Conservation (phyloP, 176 grass and related monocot genomes). For the Poa annua region DNA sequence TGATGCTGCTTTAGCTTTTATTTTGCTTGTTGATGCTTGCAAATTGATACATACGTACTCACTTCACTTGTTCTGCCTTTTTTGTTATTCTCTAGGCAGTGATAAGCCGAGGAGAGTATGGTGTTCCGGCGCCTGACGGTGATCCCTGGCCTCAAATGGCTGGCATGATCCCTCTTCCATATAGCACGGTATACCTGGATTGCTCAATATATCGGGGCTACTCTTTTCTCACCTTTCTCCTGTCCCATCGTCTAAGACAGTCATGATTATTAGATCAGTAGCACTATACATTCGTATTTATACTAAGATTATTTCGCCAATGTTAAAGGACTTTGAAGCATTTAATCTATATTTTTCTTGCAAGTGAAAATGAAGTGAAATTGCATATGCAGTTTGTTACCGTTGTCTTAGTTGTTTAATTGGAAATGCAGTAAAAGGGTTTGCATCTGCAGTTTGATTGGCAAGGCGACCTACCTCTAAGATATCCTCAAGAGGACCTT, state of each 20-base stretch:
- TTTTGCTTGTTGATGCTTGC: not conserved
- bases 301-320: not conserved
- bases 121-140: slow-evolving; percentile 45
- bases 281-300: not conserved
- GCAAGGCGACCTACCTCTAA: slow-evolving; percentile 78
- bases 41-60: not conserved
- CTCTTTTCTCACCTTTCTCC: not conserved
- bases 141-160: slow-evolving; percentile 91
- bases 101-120: slow-evolving; percentile 69
- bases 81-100: slow-evolving; percentile 61
- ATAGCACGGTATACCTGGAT: slow-evolving; percentile 45
- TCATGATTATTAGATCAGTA: not conserved
- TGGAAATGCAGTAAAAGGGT: slow-evolving; percentile 25
- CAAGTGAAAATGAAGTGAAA: slow-evolving; percentile 35
- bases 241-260: not conserved
- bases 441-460: slow-evolving; percentile 83
- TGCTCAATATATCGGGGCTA: not conserved
- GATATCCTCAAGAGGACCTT: slow-evolving; percentile 67
- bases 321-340: not conserved
- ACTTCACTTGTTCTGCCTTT: slow-evolving; percentile 19
- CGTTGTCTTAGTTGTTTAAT: slow-evolving; percentile 18
- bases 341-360: slow-evolving; percentile 13
- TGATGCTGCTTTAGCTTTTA: slow-evolving; percentile 14
- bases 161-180: slow-evolving; percentile 72
- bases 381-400: not conserved